These are phyloP conservation scores for Chloranthus sessilifolius DNA, from an alignment of 164 flowering plant genomes.

Conservation along the genomic window DNA sequence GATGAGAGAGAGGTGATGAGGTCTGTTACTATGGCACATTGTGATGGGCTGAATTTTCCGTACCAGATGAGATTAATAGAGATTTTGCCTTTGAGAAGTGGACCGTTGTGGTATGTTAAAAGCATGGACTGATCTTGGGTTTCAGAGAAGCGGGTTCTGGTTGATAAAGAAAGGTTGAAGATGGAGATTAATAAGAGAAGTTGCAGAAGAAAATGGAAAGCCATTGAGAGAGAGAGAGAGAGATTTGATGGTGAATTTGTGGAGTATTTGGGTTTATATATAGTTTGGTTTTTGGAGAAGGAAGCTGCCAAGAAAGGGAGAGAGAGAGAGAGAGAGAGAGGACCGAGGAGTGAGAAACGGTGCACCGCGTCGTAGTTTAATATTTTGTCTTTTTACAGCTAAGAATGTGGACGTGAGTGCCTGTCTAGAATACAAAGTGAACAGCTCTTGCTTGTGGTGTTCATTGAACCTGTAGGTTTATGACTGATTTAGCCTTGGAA, in stretches of 20 bases:
- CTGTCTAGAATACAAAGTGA: no score
- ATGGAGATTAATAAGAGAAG: constrained; percentile 18
- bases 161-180: constrained; percentile 16
- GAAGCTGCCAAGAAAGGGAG: neutral
- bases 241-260: neutral
- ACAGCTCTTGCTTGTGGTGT: no score
- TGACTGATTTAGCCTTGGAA: no score
- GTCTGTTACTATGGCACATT: constrained; percentile 51
- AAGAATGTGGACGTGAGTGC: no score
- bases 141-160: constrained; percentile 23
- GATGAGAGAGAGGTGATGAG: constrained; percentile 43
- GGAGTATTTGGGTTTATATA: neutral
- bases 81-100: constrained; percentile 54
- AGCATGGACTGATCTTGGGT: constrained; percentile 26
- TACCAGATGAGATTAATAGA: constrained; percentile 68
- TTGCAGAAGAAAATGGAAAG: constrained; percentile 6
- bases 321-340: neutral
- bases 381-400: no score
- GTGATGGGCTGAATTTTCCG: constrained; percentile 60
- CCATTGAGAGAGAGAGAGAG: no score
- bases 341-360: no score
- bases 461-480: no score
- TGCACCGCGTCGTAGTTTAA: no score
- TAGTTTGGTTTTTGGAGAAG: neutral
- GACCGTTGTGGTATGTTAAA: constrained; percentile 60